Conservation (phyloP, 352 stramenopile species). For the Sclerospora graminicola region DNA sequence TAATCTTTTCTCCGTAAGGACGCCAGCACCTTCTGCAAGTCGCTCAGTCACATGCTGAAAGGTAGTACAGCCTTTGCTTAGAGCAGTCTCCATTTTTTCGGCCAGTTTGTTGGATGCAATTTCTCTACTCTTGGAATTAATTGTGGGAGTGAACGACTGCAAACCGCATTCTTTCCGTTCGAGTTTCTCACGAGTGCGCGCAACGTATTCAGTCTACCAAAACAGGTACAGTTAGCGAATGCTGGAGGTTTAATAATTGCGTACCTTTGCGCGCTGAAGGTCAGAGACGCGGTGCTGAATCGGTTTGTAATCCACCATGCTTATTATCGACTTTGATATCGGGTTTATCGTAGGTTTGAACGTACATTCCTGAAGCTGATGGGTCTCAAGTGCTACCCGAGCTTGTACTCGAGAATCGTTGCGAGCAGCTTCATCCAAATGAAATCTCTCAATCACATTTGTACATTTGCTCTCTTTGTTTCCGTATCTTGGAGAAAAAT, state of each 20-base stretch:
- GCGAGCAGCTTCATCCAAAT: no score
- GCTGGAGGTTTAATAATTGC: slow-evolving; percentile 23
- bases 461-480: slow-evolving; percentile 7
- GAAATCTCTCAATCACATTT: no score
- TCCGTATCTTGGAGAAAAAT: neutral
- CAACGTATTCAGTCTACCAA: no score
- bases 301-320: slow-evolving; percentile 41
- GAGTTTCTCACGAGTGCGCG: no score
- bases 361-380: slow-evolving; percentile 44
- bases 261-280: slow-evolving; percentile 62
- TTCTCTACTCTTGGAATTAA: no score
- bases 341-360: slow-evolving; percentile 63
- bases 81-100: no score
- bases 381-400: slow-evolving; percentile 35
- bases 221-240: slow-evolving; percentile 23
- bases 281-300: slow-evolving; percentile 55
- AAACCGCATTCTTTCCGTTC: no score
- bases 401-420: slow-evolving; percentile 50
- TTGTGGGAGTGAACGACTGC: no score
- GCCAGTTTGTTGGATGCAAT: slow-evolving; percentile 11
- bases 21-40: no score
- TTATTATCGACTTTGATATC: slow-evolving; percentile 28
- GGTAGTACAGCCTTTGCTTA: no score
- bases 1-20: no score
- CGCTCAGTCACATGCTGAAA: no score